phyloP scores from a whole-genome alignment of 169 alveolate genomes.

The Eimeria praecox region DNA sequence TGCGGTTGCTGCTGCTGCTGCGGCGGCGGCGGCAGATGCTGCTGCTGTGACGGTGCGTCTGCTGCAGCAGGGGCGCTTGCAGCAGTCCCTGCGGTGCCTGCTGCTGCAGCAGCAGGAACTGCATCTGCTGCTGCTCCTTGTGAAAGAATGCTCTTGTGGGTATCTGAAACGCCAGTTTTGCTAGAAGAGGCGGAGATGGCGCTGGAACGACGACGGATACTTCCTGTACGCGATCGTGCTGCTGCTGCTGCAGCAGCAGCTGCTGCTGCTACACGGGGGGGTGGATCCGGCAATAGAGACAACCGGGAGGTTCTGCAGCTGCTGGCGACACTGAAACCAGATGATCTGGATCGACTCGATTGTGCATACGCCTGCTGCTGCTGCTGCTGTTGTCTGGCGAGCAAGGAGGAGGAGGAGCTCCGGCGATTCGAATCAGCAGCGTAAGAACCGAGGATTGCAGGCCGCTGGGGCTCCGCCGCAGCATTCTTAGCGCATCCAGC shows the following conservation, averaged over 20 bases:
- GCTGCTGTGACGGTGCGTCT: neutral
- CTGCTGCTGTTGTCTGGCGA: neutral
- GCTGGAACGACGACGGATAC: conserved; percentile 6
- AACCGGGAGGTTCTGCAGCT: neutral
- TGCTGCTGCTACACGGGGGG: neutral
- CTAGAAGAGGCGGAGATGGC: neutral
- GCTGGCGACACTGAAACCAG: neutral
- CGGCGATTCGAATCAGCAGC: neutral
- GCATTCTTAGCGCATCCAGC: conserved; percentile 29
- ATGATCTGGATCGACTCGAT: conserved; percentile 3
- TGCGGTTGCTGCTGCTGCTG: conserved; percentile 6
- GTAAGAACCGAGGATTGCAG: neutral
- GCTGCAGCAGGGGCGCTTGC: neutral
- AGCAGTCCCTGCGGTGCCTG: neutral
- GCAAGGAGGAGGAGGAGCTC: neutral
- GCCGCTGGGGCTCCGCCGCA: conserved; percentile 19
- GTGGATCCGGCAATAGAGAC: neutral
- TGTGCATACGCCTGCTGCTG: conserved; percentile 11
- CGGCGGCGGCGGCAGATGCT: neutral
- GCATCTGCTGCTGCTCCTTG: neutral
- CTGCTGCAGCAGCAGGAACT: conserved; percentile 10
- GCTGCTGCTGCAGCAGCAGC: conserved; percentile 48
- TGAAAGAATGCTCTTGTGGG: neutral
- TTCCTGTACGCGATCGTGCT: conserved; percentile 15
- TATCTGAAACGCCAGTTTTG: neutral